Conservation (phyloP, 352 stramenopile species). For the Ophiocytium majus region DNA sequence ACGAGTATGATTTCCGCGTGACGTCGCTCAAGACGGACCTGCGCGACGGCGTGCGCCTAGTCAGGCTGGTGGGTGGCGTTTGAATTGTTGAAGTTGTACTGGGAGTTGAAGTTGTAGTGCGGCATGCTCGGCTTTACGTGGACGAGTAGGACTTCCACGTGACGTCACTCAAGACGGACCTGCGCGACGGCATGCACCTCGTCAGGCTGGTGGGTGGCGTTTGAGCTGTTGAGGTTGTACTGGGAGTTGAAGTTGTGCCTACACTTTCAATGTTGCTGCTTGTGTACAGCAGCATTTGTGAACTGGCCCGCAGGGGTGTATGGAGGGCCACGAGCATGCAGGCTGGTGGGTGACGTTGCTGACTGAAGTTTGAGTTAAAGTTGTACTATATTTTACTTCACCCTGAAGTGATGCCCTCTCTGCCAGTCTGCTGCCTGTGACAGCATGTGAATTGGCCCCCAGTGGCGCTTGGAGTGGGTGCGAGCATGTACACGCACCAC, state of each 20-base stretch:
- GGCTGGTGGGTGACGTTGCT: not conserved
- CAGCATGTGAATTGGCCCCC: too few species aligned
- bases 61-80: slow-evolving; percentile 82
- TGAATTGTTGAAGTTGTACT: slow-evolving; percentile 71
- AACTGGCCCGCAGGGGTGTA: not conserved
- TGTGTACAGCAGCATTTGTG: too few species aligned
- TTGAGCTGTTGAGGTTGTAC: slow-evolving; percentile 73
- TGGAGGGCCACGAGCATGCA: not conserved
- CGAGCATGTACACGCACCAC: too few species aligned
- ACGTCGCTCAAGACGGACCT: slow-evolving; percentile 86
- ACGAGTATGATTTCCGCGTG: slow-evolving; percentile 85
- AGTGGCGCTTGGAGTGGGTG: too few species aligned
- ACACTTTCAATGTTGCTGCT: not conserved
- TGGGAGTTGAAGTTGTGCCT: slow-evolving; percentile 58
- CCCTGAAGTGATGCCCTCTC: too few species aligned
- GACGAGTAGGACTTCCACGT: slow-evolving; percentile 86
- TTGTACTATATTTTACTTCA: too few species aligned
- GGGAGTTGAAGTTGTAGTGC: slow-evolving; percentile 65
- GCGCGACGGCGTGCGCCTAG: slow-evolving; percentile 88
- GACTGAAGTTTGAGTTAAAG: too few species aligned
- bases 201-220: slow-evolving; percentile 82
- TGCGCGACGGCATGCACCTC: slow-evolving; percentile 91
- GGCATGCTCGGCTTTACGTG: slow-evolving; percentile 73
- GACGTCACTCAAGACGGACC: slow-evolving; percentile 82
- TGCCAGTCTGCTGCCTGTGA: too few species aligned